Percentiles rank a stretch among this genome's conserved stretches.
Conservation (phyloP, 1,284 basidiomycete genomes). For the Papiliotrema terrestris region DNA sequence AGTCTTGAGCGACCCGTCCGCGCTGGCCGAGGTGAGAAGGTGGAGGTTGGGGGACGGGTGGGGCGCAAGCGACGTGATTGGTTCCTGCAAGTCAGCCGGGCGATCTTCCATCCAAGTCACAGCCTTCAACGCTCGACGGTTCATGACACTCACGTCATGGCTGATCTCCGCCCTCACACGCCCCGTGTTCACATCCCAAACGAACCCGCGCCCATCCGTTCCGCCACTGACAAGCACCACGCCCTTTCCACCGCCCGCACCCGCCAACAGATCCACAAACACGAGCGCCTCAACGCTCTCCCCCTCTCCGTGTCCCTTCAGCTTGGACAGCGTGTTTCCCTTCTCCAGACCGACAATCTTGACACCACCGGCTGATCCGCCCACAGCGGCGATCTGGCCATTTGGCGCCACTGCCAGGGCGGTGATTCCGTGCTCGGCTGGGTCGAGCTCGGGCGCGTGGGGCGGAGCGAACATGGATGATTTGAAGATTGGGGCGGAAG, state of each 20-base stretch:
- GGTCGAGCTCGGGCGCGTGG: constrained; percentile 57
- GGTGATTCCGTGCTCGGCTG: constrained; percentile 69
- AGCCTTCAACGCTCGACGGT: too few species aligned
- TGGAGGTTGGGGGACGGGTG: constrained; percentile 66
- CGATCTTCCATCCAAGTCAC: too few species aligned
- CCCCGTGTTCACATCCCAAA: constrained; percentile 89
- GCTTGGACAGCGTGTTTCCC: constrained; percentile 73
- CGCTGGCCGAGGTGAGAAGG: constrained; percentile 75
- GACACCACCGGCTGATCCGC: constrained; percentile 76
- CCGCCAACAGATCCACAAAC: constrained; percentile 73
- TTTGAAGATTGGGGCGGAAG: constrained; percentile 62
- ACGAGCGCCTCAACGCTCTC: constrained; percentile 86
- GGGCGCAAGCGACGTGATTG: constrained; percentile 73
- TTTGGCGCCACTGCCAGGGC: constrained; percentile 78
- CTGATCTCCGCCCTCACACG: constrained; percentile 71
- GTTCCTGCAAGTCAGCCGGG: too few species aligned
- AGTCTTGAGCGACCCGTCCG: constrained; percentile 79
- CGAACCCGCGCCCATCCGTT: constrained; percentile 89
- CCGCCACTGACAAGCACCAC: constrained; percentile 76
- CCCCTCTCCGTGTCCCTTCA: constrained; percentile 80
- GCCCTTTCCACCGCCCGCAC: constrained; percentile 55
- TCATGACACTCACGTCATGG: constrained; percentile 62
- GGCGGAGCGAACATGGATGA: constrained; percentile 47
- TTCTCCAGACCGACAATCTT: constrained; percentile 81
- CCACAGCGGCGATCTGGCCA: constrained; percentile 82